Percentiles rank a stretch among this genome's conserved stretches.
Conservation (phyloP, 257 asterid genomes). For the Solanum stenotomum region DNA sequence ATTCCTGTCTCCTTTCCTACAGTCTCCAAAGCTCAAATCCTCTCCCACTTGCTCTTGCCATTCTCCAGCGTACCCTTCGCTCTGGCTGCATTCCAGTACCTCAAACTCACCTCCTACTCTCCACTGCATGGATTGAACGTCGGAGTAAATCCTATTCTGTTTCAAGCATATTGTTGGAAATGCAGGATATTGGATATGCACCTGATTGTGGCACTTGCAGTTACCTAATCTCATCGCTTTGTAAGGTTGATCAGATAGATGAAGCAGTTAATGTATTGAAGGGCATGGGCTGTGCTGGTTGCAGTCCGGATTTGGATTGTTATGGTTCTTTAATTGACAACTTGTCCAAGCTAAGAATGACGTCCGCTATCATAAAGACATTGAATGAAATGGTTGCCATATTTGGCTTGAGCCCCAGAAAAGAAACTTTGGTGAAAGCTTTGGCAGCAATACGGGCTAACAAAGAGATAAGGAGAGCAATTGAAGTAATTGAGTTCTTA, state of each 20-base stretch:
- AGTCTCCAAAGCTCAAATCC: slow-evolving; percentile 43
- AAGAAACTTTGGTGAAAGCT: slow-evolving; percentile 42
- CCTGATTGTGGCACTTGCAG: slow-evolving; percentile 70
- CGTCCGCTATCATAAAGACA: slow-evolving; percentile 18
- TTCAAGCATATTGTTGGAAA: slow-evolving; percentile 30
- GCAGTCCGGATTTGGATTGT: slow-evolving; percentile 60
- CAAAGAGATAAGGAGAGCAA: slow-evolving; percentile 48
- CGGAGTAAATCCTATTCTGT: slow-evolving; percentile 21
- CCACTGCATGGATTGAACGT: slow-evolving; percentile 50
- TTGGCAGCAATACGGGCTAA: slow-evolving; percentile 47
- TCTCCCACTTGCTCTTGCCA: slow-evolving; percentile 56
- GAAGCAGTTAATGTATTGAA: slow-evolving; percentile 50
- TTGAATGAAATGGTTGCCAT: slow-evolving; percentile 56
- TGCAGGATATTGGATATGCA: slow-evolving; percentile 54
- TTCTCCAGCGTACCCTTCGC: slow-evolving; percentile 61
- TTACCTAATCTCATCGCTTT: slow-evolving; percentile 58
- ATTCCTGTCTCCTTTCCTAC: slow-evolving; percentile 54
- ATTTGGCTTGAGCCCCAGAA: slow-evolving; percentile 52
- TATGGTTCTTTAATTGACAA: slow-evolving; percentile 47
- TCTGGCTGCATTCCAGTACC: slow-evolving; percentile 68
- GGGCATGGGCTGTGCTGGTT: slow-evolving; percentile 54
- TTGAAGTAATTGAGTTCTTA: slow-evolving; percentile 56
- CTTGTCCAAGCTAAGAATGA: slow-evolving; percentile 42
- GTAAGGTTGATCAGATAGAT: slow-evolving; percentile 45
- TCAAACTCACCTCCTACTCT: slow-evolving; percentile 50